Evolutionary conservation across 1,284 basidiomycete species (phyloP).

Genomic region (Leccinum huronense): DNA sequence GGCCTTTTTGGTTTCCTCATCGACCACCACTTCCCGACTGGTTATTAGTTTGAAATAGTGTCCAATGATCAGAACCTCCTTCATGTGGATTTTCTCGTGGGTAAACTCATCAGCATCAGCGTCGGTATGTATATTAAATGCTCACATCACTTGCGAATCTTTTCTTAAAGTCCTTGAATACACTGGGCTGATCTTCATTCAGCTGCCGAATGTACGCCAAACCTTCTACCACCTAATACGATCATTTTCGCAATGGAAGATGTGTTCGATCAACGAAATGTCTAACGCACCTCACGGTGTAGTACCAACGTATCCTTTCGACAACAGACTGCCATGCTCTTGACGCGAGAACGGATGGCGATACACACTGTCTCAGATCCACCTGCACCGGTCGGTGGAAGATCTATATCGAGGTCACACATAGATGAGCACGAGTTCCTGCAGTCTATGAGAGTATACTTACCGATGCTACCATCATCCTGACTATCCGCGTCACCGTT

Average conservation of each 20-base stretch:
- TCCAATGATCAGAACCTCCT: background rate
- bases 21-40: background rate
- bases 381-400: background rate
- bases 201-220: too few species aligned
- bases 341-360: background rate
- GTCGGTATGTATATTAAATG: background rate
- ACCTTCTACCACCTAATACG: too few species aligned
- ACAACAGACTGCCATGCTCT: background rate
- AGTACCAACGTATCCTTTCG: background rate
- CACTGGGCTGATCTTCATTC: background rate
- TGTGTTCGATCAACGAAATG: too few species aligned
- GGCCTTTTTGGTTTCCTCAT: background rate
- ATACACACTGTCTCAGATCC: too few species aligned
- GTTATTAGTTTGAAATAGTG: background rate
- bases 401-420: background rate
- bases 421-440: background rate
- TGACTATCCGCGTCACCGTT: background rate
- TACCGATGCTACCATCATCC: background rate
- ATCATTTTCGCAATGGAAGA: too few species aligned
- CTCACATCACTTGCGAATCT: background rate
- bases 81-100: background rate
- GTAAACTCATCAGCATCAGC: background rate
- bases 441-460: background rate
- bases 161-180: background rate
- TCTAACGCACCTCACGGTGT: background rate